Conservation (phyloP, 2,329 filamentous ascomycete species). For the Ilyonectria sp. region DNA sequence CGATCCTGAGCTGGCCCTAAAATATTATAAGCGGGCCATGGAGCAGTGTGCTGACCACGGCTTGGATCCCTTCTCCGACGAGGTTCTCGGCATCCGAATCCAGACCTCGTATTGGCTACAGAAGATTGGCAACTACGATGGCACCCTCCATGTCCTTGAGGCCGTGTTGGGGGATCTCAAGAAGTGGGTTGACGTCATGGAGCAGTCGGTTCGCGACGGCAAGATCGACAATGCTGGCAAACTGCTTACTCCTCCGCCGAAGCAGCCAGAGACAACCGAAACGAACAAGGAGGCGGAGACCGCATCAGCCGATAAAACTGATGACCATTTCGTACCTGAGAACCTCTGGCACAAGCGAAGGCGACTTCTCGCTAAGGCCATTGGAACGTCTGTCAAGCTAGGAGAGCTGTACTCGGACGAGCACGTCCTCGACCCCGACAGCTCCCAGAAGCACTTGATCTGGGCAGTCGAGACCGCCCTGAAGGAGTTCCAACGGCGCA, state of each 20-base stretch:
- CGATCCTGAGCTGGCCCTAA: slow-evolving; percentile 82
- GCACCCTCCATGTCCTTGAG: slow-evolving; percentile 84
- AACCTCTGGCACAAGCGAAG: slow-evolving; percentile 72
- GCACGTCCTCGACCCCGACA: slow-evolving; percentile 80
- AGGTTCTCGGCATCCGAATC: slow-evolving; percentile 91
- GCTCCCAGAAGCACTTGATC: slow-evolving; percentile 80
- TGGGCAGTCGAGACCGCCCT: slow-evolving; percentile 88
- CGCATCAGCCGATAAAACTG: slow-evolving; percentile 40
- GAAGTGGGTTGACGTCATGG: slow-evolving; percentile 71
- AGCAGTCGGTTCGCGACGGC: slow-evolving; percentile 64
- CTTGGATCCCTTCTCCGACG: slow-evolving; percentile 91
- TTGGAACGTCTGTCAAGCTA: slow-evolving; percentile 86
- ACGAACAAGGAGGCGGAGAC: slow-evolving; percentile 16
- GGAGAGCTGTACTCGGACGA: slow-evolving; percentile 86
- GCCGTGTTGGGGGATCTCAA: slow-evolving; percentile 79
- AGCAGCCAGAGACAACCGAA: slow-evolving; percentile 28
- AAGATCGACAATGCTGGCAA: slow-evolving; percentile 59
- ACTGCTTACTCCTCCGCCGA: slow-evolving; percentile 41
- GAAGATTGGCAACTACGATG: slow-evolving; percentile 77
- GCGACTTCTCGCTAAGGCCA: slow-evolving; percentile 79
- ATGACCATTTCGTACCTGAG: slow-evolving; percentile 55
- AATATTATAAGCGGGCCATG: slow-evolving; percentile 87
- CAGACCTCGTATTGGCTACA: slow-evolving; percentile 86
- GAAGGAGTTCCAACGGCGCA: slow-evolving; percentile 79
- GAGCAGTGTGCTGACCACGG: slow-evolving; percentile 79